Conservation (phyloP, 2,329 filamentous ascomycete species). For the Sporothrix phasma region DNA sequence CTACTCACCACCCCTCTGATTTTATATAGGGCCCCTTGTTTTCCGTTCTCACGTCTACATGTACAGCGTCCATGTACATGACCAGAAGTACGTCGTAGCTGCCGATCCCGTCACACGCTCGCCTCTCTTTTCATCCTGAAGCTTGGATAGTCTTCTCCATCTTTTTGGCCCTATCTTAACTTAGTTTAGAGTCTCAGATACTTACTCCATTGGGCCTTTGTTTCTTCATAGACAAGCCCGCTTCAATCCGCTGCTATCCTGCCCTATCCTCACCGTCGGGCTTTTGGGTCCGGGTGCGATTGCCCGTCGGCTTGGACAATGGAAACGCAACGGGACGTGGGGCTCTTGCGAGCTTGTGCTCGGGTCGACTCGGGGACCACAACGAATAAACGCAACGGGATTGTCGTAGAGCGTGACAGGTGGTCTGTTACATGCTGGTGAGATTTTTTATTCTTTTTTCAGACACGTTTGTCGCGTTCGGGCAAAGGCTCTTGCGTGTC, state of each 20-base stretch:
- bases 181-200: neutral
- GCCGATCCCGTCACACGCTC: neutral
- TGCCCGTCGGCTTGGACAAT: neutral
- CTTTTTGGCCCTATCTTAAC: neutral
- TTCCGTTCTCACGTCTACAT: too few relatives aligned
- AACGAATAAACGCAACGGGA: neutral
- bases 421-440: neutral
- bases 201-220: neutral
- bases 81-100: too few relatives aligned
- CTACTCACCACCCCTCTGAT: too few relatives aligned
- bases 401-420: neutral
- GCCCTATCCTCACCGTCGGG: neutral
- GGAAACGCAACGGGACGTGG: neutral
- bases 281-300: neutral
- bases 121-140: neutral
- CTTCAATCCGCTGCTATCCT: neutral
- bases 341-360: neutral
- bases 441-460: neutral
- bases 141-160: neutral
- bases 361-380: neutral
- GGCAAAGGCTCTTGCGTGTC: too few relatives aligned
- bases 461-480: too few relatives aligned
- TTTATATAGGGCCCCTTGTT: too few relatives aligned
- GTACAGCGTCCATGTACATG: too few relatives aligned
- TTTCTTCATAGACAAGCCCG: neutral